Percentiles rank a stretch among this genome's conserved stretches.
These are phyloP conservation scores for Podaxis mareebaensis DNA, from an alignment of 768 basidiomycete genomes.

Conservation along the genomic window DNA sequence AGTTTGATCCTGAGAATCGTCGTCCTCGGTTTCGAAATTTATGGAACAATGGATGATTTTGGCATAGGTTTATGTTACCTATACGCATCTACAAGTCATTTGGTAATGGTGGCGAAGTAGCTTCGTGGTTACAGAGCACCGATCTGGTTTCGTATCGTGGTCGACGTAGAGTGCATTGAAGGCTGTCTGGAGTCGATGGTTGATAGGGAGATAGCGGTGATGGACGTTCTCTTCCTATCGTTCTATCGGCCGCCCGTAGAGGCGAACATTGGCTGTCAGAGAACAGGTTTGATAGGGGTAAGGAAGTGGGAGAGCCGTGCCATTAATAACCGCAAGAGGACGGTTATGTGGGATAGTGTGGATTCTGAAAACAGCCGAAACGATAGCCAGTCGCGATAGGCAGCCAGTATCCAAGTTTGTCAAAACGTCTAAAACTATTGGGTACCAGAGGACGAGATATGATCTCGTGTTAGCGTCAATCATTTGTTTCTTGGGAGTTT, in stretches of 20 bases:
- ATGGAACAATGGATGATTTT: background rate
- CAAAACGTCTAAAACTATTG: background rate
- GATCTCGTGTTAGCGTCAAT: background rate
- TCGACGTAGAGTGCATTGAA: background rate
- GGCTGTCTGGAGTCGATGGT: background rate
- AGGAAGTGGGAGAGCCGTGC: background rate
- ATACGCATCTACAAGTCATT: background rate
- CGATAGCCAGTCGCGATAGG: background rate
- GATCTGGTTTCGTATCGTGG: background rate
- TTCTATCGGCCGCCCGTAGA: background rate
- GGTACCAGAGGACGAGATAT: background rate
- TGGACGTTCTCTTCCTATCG: background rate
- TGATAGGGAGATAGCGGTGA: background rate
- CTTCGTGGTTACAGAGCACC: background rate
- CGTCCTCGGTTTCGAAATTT: background rate
- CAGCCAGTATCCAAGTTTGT: background rate
- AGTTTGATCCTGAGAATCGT: background rate
- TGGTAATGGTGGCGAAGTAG: background rate
- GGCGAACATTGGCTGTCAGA: background rate
- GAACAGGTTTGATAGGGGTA: background rate
- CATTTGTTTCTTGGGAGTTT: constrained; percentile 1
- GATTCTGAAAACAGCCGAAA: background rate
- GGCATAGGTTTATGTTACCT: background rate
- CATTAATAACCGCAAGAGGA: background rate
- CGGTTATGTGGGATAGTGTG: background rate